Conservation (phyloP, 495 filamentous ascomycete species). For the Penicillium parvum region DNA sequence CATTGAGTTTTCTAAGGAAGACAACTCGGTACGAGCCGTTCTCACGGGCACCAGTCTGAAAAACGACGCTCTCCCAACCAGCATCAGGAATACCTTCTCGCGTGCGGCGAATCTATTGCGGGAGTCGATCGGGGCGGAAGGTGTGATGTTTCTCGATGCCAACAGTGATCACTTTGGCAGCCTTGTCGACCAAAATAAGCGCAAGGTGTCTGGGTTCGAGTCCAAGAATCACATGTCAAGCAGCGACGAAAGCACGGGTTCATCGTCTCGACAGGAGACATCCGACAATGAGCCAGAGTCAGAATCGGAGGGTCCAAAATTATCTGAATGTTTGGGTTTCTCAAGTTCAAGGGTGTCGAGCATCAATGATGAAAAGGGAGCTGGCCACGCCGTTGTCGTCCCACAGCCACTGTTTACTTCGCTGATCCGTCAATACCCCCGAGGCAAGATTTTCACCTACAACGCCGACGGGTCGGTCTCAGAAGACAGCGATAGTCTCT, state of each 20-base stretch:
- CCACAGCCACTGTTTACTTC: constrained; percentile 13
- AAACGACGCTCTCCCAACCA: constrained; percentile 3
- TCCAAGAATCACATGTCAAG: constrained; percentile 4
- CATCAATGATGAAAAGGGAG: constrained; percentile 17
- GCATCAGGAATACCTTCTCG: constrained; percentile 15
- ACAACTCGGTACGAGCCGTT: constrained; percentile 2
- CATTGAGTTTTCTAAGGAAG: neutral
- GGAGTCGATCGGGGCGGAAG: constrained; percentile 50
- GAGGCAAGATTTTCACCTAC: constrained; percentile 56
- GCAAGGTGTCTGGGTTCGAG: constrained; percentile 1
- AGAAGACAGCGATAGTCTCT: constrained; percentile 14
- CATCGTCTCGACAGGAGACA: neutral
- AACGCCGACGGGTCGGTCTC: constrained; percentile 35
- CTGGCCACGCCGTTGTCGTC: constrained; percentile 27
- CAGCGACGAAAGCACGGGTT: constrained; percentile 11
- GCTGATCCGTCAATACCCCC: constrained; percentile 49
- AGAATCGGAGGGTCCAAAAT: neutral
- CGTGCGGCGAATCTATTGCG: constrained; percentile 47
- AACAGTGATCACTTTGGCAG: constrained; percentile 18
- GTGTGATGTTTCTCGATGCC: constrained; percentile 49
- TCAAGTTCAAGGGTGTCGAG: constrained; percentile 16
- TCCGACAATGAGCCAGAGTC: neutral
- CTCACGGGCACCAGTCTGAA: constrained; percentile 7
- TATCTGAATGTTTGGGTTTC: constrained; percentile 14
- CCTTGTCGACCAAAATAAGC: constrained; percentile 6